Percentiles rank a stretch among this genome's conserved stretches.
These are phyloP conservation scores for Pterocarpus macrocarpus DNA, from an alignment of 306 rosid genomes.

Conservation along the genomic window DNA sequence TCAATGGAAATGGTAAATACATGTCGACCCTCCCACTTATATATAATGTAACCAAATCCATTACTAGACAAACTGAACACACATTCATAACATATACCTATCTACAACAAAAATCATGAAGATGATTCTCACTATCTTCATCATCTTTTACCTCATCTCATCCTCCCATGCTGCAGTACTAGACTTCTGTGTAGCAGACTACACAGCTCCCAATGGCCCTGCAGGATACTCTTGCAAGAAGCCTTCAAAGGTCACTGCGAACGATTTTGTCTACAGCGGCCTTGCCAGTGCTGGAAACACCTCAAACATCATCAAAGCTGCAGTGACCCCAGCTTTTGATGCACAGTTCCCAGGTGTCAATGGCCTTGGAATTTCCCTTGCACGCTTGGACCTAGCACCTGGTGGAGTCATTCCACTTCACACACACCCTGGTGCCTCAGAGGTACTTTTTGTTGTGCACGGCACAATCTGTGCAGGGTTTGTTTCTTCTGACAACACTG, in stretches of 20 bases:
- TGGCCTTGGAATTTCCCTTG: slow-evolving; percentile 77
- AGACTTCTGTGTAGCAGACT: slow-evolving; percentile 90
- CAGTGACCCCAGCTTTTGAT: slow-evolving; percentile 70
- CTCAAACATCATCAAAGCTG: slow-evolving; percentile 75
- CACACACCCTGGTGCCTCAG: slow-evolving; percentile 82
- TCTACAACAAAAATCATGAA: slow-evolving; percentile 35
- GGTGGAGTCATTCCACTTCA: slow-evolving; percentile 83
- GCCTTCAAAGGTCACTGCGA: slow-evolving; percentile 55
- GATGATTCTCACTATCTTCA: slow-evolving; percentile 54
- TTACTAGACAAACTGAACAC: background rate
- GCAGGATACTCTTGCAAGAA: slow-evolving; percentile 80
- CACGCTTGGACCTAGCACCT: slow-evolving; percentile 66
- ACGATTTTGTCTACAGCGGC: slow-evolving; percentile 69
- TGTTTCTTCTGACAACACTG: slow-evolving; percentile 63
- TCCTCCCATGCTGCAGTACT: slow-evolving; percentile 67
- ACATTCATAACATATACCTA: background rate
- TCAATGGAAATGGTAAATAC: slow-evolving; percentile 29
- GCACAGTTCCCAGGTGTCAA: slow-evolving; percentile 74
- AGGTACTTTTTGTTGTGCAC: slow-evolving; percentile 52
- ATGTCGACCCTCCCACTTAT: slow-evolving; percentile 34
- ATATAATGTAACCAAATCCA: slow-evolving; percentile 27
- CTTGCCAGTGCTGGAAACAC: slow-evolving; percentile 75
- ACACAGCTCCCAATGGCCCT: slow-evolving; percentile 59
- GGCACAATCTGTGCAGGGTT: slow-evolving; percentile 78
- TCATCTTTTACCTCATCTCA: slow-evolving; percentile 47